Evolutionary conservation across 108 stramenopile species (phyloP).

Genomic region (Nitzschia sp.): DNA sequence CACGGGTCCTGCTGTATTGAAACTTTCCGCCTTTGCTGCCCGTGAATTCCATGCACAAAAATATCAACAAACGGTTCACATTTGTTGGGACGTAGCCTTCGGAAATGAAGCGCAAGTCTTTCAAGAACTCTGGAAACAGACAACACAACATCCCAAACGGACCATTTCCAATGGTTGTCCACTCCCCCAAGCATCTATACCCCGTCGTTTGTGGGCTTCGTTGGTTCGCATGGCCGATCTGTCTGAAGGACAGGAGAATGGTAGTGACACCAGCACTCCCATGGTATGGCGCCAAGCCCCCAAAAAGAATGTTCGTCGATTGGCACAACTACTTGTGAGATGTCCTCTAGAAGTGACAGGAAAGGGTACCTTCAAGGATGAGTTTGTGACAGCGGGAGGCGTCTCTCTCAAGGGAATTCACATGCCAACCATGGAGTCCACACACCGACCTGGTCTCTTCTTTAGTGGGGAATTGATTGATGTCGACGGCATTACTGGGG

Average conservation of each 20-base stretch:
- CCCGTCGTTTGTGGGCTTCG: slow-evolving; percentile 75
- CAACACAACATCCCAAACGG: slow-evolving; percentile 41
- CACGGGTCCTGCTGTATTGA: slow-evolving; percentile 89
- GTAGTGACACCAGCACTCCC: slow-evolving; percentile 32
- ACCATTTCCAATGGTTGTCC: slow-evolving; percentile 66
- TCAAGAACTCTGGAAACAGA: slow-evolving; percentile 41
- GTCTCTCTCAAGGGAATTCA: slow-evolving; percentile 71
- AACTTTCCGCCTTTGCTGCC: slow-evolving; percentile 91
- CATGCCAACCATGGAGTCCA: slow-evolving; percentile 83
- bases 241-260: slow-evolving; percentile 22
- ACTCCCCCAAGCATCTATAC: slow-evolving; percentile 47
- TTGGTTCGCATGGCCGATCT: slow-evolving; percentile 27
- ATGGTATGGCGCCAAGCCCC: slow-evolving; percentile 63
- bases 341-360: slow-evolving; percentile 63
- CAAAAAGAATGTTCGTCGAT: slow-evolving; percentile 61
- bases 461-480: slow-evolving; percentile 86
- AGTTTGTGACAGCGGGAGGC: slow-evolving; percentile 93
- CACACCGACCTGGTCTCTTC: slow-evolving; percentile 62
- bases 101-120: slow-evolving; percentile 50
- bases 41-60: slow-evolving; percentile 70
- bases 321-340: slow-evolving; percentile 51
- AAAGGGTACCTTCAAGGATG: slow-evolving; percentile 90
- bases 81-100: slow-evolving; percentile 57
- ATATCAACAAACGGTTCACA: slow-evolving; percentile 58
- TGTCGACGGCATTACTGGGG: slow-evolving; percentile 90